Evolutionary conservation across 805 yeast genomes (phyloP).

Genomic region (Saturnispora hagleri): DNA sequence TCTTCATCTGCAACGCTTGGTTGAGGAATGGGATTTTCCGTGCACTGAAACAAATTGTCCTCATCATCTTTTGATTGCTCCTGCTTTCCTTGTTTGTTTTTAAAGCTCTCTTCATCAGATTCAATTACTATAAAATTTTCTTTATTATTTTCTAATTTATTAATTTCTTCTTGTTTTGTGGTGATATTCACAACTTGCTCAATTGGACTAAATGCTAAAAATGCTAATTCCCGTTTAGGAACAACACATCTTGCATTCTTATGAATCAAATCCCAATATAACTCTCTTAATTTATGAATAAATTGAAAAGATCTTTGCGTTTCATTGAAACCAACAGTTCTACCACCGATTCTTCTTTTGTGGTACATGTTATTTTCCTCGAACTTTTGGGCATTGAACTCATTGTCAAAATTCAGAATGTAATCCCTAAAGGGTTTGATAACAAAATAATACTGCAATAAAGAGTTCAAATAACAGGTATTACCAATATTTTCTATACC

Average conservation of each 20-base stretch:
- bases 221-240: conserved; percentile 80
- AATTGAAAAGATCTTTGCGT: conserved; percentile 77
- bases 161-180: conserved; percentile 18
- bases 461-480: conserved; percentile 87
- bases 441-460: conserved; percentile 83
- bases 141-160: conserved; percentile 7
- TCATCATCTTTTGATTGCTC: not conserved
- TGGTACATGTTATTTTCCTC: conserved; percentile 26
- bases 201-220: conserved; percentile 72
- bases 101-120: conserved; percentile 2
- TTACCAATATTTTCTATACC: conserved; percentile 94
- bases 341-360: conserved; percentile 76
- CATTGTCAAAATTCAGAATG: conserved; percentile 46
- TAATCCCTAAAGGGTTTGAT: conserved; percentile 70
- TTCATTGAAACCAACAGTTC: conserved; percentile 71
- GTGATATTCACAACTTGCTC: conserved; percentile 53
- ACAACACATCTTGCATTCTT: conserved; percentile 56
- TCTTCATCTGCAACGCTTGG: not conserved
- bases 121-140: not conserved
- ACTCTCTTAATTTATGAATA: conserved; percentile 56
- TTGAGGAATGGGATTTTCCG: not conserved
- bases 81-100: conserved; percentile 11
- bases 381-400: conserved; percentile 20
- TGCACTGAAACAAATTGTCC: not conserved
- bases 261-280: conserved; percentile 63